Conservation (phyloP, 2,329 filamentous ascomycete species). For the Grosmannia serpens region DNA sequence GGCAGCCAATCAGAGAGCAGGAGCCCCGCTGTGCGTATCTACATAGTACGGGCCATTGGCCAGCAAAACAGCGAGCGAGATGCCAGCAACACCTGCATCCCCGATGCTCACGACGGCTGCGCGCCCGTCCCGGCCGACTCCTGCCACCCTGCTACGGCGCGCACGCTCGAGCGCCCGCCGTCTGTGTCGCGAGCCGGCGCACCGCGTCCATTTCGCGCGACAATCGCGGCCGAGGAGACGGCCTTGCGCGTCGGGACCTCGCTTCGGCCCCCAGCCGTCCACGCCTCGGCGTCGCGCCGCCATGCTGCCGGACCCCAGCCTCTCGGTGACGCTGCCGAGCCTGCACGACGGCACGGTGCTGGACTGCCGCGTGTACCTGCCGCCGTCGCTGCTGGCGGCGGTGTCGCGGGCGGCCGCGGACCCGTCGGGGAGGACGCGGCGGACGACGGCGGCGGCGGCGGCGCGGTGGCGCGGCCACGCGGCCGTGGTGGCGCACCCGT, state of each 20-base stretch:
- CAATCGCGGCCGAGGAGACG: too few relatives aligned
- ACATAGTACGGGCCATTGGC: too few relatives aligned
- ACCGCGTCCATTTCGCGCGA: too few relatives aligned
- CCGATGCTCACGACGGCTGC: not conserved
- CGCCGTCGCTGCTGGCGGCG: constrained; percentile 29
- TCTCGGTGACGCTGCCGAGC: constrained; percentile 72
- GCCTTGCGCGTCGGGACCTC: too few relatives aligned
- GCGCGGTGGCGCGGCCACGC: constrained; percentile 34
- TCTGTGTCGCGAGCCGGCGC: too few relatives aligned
- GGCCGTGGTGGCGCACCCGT: constrained; percentile 75
- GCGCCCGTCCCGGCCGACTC: not conserved
- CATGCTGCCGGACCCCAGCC: constrained; percentile 13
- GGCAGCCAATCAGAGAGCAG: not conserved
- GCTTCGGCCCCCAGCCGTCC: not conserved
- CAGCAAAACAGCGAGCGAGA: not conserved
- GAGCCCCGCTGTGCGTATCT: not conserved
- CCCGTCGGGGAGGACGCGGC: not conserved
- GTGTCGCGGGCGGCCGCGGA: constrained; percentile 7
- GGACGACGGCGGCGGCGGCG: not conserved
- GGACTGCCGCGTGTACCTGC: constrained; percentile 75
- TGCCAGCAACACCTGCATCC: not conserved
- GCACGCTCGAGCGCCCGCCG: too few relatives aligned
- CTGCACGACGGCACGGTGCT: constrained; percentile 66
- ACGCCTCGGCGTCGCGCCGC: not conserved
- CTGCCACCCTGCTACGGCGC: not conserved